Conservation (phyloP, 225 moss, liverwort and hornwort genomes). For the Neckera pumila region DNA sequence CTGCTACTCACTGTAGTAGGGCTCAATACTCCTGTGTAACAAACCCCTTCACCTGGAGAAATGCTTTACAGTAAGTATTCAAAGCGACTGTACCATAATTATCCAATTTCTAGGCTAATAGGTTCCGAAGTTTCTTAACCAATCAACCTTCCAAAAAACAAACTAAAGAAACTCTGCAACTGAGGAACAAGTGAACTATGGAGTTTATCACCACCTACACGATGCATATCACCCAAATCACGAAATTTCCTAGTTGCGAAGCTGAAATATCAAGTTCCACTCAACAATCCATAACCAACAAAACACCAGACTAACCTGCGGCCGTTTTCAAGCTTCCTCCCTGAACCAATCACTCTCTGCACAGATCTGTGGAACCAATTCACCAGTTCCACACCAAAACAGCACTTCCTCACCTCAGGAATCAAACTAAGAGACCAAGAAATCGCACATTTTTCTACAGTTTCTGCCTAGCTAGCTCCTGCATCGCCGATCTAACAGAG, state of each 20-base stretch:
- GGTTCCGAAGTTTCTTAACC: neutral
- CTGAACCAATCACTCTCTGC: neutral
- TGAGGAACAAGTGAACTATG: neutral
- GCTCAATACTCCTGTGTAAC: neutral
- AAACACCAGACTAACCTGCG: neutral
- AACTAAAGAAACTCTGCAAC: neutral
- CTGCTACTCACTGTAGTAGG: neutral
- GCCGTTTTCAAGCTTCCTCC: neutral
- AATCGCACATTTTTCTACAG: neutral
- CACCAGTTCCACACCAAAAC: neutral
- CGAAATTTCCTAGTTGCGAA: neutral
- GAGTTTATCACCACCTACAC: neutral
- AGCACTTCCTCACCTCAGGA: neutral
- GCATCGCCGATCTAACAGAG: neutral
- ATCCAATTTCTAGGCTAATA: neutral
- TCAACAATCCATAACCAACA: neutral
- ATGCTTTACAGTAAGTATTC: neutral
- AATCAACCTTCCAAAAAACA: too few relatives aligned
- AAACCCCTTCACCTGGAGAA: neutral
- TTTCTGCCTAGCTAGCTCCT: neutral
- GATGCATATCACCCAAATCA: too few relatives aligned
- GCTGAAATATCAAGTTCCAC: neutral
- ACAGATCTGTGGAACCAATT: neutral
- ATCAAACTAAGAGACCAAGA: neutral
- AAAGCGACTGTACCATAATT: neutral